Conservation (phyloP, 495 filamentous ascomycete species). For the Beverwykella pulmonaria region DNA sequence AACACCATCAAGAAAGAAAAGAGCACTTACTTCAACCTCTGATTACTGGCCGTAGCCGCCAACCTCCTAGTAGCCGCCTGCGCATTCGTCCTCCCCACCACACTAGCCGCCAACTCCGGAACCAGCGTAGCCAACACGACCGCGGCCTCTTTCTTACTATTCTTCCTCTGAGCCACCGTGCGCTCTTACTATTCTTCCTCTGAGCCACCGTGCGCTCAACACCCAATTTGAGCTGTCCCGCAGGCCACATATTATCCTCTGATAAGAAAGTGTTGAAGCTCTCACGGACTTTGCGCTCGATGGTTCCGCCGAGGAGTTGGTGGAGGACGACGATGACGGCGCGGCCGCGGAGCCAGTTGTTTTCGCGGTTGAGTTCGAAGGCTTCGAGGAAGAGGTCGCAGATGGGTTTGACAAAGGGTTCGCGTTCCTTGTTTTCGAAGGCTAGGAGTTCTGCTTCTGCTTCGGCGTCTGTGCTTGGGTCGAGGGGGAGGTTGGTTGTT, state of each 20-base stretch:
- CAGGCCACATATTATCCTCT: constrained; percentile 81
- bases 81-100: too few relatives aligned
- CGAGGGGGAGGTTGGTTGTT: constrained; percentile 9
- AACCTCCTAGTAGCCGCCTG: too few relatives aligned
- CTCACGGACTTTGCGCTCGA: constrained; percentile 91
- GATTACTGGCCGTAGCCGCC: too few relatives aligned
- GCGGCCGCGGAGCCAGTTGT: constrained; percentile 90
- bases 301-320: constrained; percentile 76
- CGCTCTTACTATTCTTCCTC: too few relatives aligned
- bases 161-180: too few relatives aligned
- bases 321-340: constrained; percentile 85
- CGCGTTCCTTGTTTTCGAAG: constrained; percentile 84
- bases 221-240: too few relatives aligned
- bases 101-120: too few relatives aligned
- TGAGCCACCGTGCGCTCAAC: too few relatives aligned
- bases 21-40: too few relatives aligned
- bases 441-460: constrained; percentile 93
- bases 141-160: too few relatives aligned
- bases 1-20: too few relatives aligned
- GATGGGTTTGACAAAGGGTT: constrained; percentile 97
- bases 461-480: constrained; percentile 67
- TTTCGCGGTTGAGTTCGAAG: constrained; percentile 91
- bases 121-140: too few relatives aligned
- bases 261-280: constrained; percentile 67
- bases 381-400: constrained; percentile 96